Evolutionary conservation across 2,329 filamentous ascomycete species (phyloP).

Genomic region (Fusarium sp.): DNA sequence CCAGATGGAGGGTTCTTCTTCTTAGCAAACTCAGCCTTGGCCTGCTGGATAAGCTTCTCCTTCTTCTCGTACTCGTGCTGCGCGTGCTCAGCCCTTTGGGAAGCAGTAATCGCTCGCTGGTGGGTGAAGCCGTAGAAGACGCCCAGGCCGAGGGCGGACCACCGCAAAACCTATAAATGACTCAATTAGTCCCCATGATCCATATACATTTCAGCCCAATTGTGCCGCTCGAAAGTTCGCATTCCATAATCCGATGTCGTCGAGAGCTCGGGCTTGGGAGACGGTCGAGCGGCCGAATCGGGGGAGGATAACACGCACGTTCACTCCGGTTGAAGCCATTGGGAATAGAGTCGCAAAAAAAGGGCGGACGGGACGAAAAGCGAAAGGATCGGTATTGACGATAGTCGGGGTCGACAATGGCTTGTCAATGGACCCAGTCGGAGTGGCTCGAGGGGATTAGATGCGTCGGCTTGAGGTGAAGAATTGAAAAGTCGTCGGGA

Average conservation of each 20-base stretch:
- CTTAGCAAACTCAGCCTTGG: constrained; percentile 90
- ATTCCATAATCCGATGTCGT: constrained; percentile 25
- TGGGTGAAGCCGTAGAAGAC: constrained; percentile 96
- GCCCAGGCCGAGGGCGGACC: constrained; percentile 90
- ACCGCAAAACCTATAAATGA: constrained; percentile 85
- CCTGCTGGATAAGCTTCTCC: constrained; percentile 89
- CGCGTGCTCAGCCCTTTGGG: constrained; percentile 75
- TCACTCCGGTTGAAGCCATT: constrained; percentile 77
- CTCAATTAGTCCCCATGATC: constrained; percentile 46
- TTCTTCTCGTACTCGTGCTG: constrained; percentile 91
- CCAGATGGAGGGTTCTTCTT: constrained; percentile 67
- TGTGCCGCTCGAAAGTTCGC: constrained; percentile 29
- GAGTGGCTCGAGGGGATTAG: constrained; percentile 55
- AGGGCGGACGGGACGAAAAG: constrained; percentile 54
- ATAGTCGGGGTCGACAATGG: constrained; percentile 53
- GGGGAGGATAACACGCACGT: constrained; percentile 62
- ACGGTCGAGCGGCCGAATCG: constrained; percentile 43
- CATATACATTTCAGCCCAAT: constrained; percentile 16
- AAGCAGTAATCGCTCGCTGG: constrained; percentile 81
- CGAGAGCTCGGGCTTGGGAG: constrained; percentile 31
- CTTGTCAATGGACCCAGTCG: constrained; percentile 59
- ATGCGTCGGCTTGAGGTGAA: constrained; percentile 53
- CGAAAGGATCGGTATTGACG: constrained; percentile 51
- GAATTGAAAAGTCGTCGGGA: constrained; percentile 58
- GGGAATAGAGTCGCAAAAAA: constrained; percentile 55